Evolutionary conservation across 192 early-diverging fungal species (phyloP).

Genomic region (Chytriomyces confervae): DNA sequence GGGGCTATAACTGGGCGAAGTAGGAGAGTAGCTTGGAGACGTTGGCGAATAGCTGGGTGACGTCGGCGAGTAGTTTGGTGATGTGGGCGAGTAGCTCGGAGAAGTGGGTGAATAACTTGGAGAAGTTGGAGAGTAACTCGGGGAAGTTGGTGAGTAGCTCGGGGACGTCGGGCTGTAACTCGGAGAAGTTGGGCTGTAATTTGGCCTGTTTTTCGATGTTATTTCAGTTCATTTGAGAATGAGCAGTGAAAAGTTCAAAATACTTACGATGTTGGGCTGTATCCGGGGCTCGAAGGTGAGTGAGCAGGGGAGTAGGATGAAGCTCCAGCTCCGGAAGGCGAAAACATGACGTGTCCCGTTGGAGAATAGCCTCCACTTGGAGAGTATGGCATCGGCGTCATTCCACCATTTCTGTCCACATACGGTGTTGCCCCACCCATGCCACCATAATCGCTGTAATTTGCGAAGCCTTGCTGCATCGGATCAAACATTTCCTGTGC

Average conservation of each 20-base stretch:
- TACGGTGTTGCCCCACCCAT: constrained; percentile 71
- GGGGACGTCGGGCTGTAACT: constrained; percentile 79
- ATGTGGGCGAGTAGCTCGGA: constrained; percentile 75
- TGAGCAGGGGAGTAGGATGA: constrained; percentile 61
- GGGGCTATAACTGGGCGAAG: constrained; percentile 74
- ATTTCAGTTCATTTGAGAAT: too few relatives aligned
- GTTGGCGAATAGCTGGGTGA: constrained; percentile 68
- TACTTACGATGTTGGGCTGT: constrained; percentile 73
- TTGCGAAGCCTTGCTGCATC: constrained; percentile 8
- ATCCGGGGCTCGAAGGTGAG: constrained; percentile 59
- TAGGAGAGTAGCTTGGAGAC: constrained; percentile 68
- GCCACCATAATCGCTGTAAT: constrained; percentile 10
- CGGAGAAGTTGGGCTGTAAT: constrained; percentile 52
- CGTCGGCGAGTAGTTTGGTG: constrained; percentile 63
- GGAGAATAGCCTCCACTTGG: constrained; percentile 78
- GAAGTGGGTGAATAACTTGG: constrained; percentile 81
- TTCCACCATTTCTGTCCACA: constrained; percentile 51
- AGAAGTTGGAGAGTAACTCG: constrained; percentile 69
- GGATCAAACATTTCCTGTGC: constrained; percentile 46
- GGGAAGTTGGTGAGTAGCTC: constrained; percentile 61
- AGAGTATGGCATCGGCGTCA: constrained; percentile 40
- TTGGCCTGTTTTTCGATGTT: background rate
- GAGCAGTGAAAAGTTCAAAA: constrained; percentile 42
- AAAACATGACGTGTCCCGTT: constrained; percentile 43
- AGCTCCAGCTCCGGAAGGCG: constrained; percentile 71